Base-by-base conservation (phyloP, 2,329 filamentous ascomycete genomes). In the Diaporthe vexans region DNA sequence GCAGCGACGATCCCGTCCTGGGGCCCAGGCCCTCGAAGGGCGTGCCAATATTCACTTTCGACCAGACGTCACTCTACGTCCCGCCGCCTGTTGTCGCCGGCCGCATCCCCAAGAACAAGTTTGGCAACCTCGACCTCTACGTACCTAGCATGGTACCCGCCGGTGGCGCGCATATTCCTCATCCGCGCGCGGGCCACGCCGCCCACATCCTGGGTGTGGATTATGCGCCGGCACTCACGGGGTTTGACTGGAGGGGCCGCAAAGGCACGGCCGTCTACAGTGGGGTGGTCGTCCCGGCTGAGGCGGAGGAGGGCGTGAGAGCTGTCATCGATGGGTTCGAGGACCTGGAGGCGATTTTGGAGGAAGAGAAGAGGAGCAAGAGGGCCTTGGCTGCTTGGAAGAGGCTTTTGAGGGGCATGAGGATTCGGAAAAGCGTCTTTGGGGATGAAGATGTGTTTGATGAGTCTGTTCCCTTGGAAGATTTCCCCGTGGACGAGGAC, bases 61-160 rank as follows among this genome's bases (percentile, higher is more conserved):
- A 91, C 11, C 91, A 95, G 79, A 94, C 96, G 0, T 89, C 93
- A 19, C 75, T 92, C 0, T 98, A 97, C 82, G 84, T 90, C 17
- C 90, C 96, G 0, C 93, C 94, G 0, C 92, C 95, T 0, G 92
- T 98, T 1, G 86, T 94, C 4, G 85, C 91, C 69, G 95, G 95
- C 0, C 86, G 88, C 17, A 89, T 98, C 1, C 96, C 97, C 0
- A 96, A 94, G 84, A 99, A 99, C 81, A 92, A 93, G 24, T 99
- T 95, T 82, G 95, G 95, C 15, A 99, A 99, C 80, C 92, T 98
- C 74, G 97, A 98, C 79, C 90, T 97, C 52, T 98, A 96, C 81
- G 95, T 98, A 15, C 92, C 94, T 0, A 94, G 91, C 76, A 98
- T 99, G 97, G 88, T 98, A 0, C 97, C 97, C 0, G 84, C 85